Base-by-base conservation (phyloP, 2,329 filamentous ascomycete genomes). In the Neonectria neomacrospora region DNA sequence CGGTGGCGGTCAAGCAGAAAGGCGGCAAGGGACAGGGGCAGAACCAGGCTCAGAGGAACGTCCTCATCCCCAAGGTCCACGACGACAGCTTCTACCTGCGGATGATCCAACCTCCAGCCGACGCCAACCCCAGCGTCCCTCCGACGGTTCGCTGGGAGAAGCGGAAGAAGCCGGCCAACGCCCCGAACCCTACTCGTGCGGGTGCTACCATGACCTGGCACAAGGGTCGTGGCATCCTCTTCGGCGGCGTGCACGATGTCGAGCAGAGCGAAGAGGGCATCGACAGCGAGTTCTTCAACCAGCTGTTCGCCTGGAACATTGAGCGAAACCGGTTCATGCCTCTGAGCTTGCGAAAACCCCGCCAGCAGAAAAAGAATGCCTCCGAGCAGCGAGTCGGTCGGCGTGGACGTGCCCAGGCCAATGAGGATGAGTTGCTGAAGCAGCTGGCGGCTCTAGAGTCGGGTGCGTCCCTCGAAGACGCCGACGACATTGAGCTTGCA, bases 281-380 rank as follows among this genome's bases (percentile, higher is more conserved):
- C 69, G 95, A 99, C 58, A 97, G 93, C 75, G 94, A 97, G 77
- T 99, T 99, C 80, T 99, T 98, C 82, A 95, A 97, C 72, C 87
- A 90, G 59, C 80, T 98, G 23, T 96, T 92, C 73, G 92, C 94
- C 5, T 98, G 94, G 93, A 97, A 97, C 74, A 89, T 97, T 66
- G 96, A 98, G 73, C 88, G 95, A 63, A 99, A 99, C 76, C 86
- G 96, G 9, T 98, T 97, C 81, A 97, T 98, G 82, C 92, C 91
- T 2, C 83, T 98, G 47, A 82, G 83, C 10, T 82, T 98, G 48
- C 86, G 94, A 55, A 92, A 93, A 70, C 87, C 93, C 2, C 89
- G 93, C 26, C 82, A 85, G 20, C 86, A 87, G 51, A 86, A 88
- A 66, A 91, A 90, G 71, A 70, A 73, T 53, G 85, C 83, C 37